Evolutionary conservation across 2,329 filamentous ascomycete genomes (phyloP).

Genomic region (Aureobasidium sp.): DNA sequence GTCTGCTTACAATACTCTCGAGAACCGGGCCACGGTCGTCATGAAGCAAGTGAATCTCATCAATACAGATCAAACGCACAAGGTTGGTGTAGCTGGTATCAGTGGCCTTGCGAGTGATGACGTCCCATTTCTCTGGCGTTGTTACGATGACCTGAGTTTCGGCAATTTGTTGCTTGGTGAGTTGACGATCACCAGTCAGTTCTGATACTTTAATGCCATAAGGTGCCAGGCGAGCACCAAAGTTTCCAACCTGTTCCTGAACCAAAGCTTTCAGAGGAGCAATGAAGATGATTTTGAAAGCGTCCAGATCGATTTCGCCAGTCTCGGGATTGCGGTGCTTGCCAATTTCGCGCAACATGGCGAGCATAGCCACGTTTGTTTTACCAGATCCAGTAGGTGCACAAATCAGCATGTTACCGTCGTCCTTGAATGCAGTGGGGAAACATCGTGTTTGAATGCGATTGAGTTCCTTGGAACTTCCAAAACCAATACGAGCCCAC

Average conservation of each 20-base stretch:
- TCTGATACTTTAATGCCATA: constrained; percentile 94
- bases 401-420: constrained; percentile 96
- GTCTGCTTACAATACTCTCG: constrained; percentile 93
- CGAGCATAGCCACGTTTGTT: constrained; percentile 96
- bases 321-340: constrained; percentile 85
- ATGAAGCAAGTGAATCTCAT: constrained; percentile 95
- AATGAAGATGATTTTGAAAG: constrained; percentile 98
- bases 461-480: constrained; percentile 78
- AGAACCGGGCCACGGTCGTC: constrained; percentile 95
- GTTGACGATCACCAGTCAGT: constrained; percentile 91
- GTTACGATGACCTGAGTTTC: constrained; percentile 98
- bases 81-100: constrained; percentile 95
- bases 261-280: constrained; percentile 92
- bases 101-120: constrained; percentile 95
- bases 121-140: constrained; percentile 98
- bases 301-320: constrained; percentile 89
- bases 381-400: constrained; percentile 96
- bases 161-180: constrained; percentile 96
- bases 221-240: constrained; percentile 80
- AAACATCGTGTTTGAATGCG: constrained; percentile 93
- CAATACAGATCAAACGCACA: constrained; percentile 92
- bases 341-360: constrained; percentile 91
- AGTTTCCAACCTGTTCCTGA: constrained; percentile 96
- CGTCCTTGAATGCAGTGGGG: constrained; percentile 81
- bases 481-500: constrained; percentile 84